Conservation (phyloP, 495 filamentous ascomycete species). For the Hypoxylon fuscum region DNA sequence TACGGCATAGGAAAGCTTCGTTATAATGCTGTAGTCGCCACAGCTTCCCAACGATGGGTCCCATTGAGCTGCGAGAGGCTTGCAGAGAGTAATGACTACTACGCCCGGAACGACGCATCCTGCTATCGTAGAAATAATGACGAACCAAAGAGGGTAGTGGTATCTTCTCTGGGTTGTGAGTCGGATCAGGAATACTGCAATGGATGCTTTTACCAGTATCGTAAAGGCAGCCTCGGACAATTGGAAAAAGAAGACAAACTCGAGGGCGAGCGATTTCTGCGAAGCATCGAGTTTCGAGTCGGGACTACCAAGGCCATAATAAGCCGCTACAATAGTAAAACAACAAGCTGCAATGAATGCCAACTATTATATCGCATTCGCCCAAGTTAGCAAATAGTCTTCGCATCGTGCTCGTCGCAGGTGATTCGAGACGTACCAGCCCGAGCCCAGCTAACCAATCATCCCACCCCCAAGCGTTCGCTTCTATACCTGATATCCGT, state of each 20-base stretch:
- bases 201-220: slow-evolving; percentile 4
- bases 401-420: background rate
- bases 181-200: slow-evolving; percentile 3
- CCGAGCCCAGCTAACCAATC: background rate
- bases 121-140: background rate
- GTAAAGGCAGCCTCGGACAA: background rate
- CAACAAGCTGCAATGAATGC: background rate
- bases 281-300: slow-evolving; percentile 2
- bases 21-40: background rate
- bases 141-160: background rate
- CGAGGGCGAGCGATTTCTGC: background rate
- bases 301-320: background rate
- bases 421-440: background rate
- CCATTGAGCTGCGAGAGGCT: slow-evolving; percentile 10
- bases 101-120: background rate
- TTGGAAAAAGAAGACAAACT: slow-evolving; percentile 1
- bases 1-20: slow-evolving; percentile 6
- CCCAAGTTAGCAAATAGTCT: background rate
- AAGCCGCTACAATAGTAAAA: background rate
- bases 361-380: background rate
- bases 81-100: background rate
- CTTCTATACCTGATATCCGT: background rate
- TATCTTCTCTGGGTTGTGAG: slow-evolving; percentile 3
- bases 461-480: background rate
- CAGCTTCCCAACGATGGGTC: slow-evolving; percentile 2